A percentile compares a stretch with the other conserved stretches of the same genome.
Conservation (phyloP, 2,329 filamentous ascomycete genomes). For the Colletotrichum filicis region DNA sequence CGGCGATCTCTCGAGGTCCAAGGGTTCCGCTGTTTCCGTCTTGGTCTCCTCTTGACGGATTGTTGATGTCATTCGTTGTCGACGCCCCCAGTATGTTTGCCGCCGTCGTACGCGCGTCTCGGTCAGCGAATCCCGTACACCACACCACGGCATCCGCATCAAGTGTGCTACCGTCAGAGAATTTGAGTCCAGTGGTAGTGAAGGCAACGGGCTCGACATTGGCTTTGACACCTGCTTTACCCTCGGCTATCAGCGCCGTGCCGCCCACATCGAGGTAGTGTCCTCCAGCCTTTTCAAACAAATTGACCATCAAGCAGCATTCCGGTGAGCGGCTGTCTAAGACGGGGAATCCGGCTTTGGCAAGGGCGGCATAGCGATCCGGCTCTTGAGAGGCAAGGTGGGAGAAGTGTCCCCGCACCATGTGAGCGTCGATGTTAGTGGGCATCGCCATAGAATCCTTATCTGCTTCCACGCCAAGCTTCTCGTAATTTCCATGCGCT, state of each 20-base stretch:
- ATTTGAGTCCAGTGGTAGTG: constrained; percentile 41
- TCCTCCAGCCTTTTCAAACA: constrained; percentile 44
- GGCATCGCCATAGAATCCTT: neutral
- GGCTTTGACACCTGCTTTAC: constrained; percentile 42
- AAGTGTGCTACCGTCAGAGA: constrained; percentile 43
- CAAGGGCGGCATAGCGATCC: constrained; percentile 8
- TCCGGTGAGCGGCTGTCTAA: constrained; percentile 12
- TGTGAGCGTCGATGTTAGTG: constrained; percentile 1
- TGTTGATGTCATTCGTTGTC: constrained; percentile 3
- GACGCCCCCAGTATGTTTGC: constrained; percentile 43
- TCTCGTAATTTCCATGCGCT: constrained; percentile 26
- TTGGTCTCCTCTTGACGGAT: too few relatives aligned
- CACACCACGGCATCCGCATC: constrained; percentile 48
- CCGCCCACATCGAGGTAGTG: constrained; percentile 49
- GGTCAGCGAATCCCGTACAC: constrained; percentile 49
- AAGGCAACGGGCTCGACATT: constrained; percentile 42
- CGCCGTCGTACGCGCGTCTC: constrained; percentile 41
- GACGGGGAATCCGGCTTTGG: constrained; percentile 9
- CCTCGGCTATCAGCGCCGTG: constrained; percentile 40
- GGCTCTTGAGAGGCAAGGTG: constrained; percentile 6
- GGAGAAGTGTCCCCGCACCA: neutral
- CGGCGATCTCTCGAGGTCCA: constrained; percentile 39
- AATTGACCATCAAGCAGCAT: constrained; percentile 26
- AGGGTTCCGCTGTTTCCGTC: neutral
- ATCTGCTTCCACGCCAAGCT: constrained; percentile 16